phyloP scores from a whole-genome alignment of 768 basidiomycete species.

The Psilocybe tampanensis region DNA sequence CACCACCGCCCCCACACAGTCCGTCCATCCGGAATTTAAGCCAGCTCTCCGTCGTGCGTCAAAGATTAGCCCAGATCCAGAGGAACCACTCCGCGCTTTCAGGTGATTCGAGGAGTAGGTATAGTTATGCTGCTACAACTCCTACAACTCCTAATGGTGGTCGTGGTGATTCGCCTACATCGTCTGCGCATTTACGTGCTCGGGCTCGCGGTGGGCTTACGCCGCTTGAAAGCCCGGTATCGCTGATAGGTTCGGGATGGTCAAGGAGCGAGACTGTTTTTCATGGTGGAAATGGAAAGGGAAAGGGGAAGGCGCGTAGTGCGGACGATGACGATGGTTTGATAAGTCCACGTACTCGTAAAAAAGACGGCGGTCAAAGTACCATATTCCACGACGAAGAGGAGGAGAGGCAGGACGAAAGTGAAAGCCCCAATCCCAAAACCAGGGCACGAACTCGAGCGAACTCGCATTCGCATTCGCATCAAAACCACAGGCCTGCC shows the following conservation, averaged over 20 bases:
- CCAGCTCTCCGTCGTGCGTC: constrained; percentile 63
- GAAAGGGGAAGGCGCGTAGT: neutral
- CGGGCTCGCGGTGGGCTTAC: constrained; percentile 5
- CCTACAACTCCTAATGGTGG: neutral
- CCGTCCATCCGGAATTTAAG: constrained; percentile 67
- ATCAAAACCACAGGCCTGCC: neutral
- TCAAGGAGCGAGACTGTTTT: constrained; percentile 17
- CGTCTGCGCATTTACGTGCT: neutral
- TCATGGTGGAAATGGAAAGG: too few relatives aligned
- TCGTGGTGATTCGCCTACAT: neutral
- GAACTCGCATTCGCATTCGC: neutral
- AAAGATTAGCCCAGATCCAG: constrained; percentile 66
- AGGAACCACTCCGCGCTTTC: constrained; percentile 29
- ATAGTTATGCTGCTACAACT: constrained; percentile 2
- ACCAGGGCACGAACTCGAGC: neutral
- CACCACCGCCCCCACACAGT: constrained; percentile 36
- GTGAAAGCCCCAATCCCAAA: neutral
- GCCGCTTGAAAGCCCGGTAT: constrained; percentile 13
- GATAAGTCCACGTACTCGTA: too few relatives aligned
- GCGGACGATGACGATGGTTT: neutral
- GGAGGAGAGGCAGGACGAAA: neutral
- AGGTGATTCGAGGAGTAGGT: constrained; percentile 16
- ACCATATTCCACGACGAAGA: neutral
- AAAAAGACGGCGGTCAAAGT: too few relatives aligned
- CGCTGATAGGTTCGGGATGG: constrained; percentile 16